phyloP scores from a whole-genome alignment of 2,329 filamentous ascomycete genomes.

The Hypoxylon sp. region DNA sequence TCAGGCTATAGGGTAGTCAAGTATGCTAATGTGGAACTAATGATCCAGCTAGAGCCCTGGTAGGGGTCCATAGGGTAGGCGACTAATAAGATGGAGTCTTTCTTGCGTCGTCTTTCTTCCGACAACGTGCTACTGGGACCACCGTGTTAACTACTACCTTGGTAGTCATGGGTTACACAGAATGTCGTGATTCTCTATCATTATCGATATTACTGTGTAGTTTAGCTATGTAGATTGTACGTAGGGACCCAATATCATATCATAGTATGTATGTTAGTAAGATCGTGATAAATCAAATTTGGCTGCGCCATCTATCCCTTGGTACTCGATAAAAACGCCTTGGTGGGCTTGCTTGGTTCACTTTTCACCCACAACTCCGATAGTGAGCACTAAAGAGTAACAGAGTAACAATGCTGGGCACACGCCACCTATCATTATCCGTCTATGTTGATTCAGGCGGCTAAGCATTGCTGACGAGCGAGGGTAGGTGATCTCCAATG shows the following conservation, averaged over 20 bases:
- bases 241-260: constrained; percentile 9
- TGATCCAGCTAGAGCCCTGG: constrained; percentile 37
- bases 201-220: constrained; percentile 12
- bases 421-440: constrained; percentile 40
- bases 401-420: constrained; percentile 24
- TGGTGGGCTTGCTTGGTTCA: constrained; percentile 13
- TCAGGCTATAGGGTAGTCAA: constrained; percentile 19
- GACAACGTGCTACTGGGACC: constrained; percentile 43
- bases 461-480: constrained; percentile 43
- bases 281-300: constrained; percentile 25
- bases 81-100: constrained; percentile 34
- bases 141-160: constrained; percentile 46
- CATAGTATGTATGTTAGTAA: constrained; percentile 1
- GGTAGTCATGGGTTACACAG: constrained; percentile 34
- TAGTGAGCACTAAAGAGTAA: constrained; percentile 17
- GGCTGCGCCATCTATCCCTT: constrained; percentile 34
- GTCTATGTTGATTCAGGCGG: constrained; percentile 37
- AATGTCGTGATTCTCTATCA: constrained; percentile 17
- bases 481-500: constrained; percentile 28
- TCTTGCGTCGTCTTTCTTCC: constrained; percentile 41
- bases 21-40: constrained; percentile 22
- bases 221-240: constrained; percentile 4
- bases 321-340: constrained; percentile 12
- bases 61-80: constrained; percentile 28
- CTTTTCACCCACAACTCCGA: constrained; percentile 28